Percentiles rank a stretch among this genome's conserved stretches.
phyloP scores from a whole-genome alignment of 495 filamentous ascomycete species.

The Neurospora discreta region DNA sequence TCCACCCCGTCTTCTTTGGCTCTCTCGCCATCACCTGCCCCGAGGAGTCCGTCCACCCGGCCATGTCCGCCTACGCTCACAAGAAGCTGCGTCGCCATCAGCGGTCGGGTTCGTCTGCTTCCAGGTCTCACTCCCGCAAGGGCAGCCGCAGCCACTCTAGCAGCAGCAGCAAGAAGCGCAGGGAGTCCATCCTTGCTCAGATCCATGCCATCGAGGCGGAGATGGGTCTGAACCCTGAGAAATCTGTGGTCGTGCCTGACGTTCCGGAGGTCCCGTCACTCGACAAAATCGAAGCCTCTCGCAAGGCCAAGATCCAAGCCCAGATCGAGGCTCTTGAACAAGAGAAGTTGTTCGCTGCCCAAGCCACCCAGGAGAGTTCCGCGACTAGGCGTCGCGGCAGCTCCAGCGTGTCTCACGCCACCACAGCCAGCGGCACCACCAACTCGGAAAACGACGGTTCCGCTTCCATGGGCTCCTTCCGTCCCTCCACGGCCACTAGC shows the following conservation, averaged over 20 bases:
- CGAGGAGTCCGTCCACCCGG: conserved; percentile 21
- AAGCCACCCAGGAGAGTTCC: conserved; percentile 12
- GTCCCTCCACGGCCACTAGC: neutral
- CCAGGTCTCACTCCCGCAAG: neutral
- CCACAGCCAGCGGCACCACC: neutral
- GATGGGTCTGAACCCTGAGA: neutral
- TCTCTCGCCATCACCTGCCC: conserved; percentile 20
- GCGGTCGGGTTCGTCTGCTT: neutral
- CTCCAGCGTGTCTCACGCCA: neutral
- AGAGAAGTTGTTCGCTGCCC: conserved; percentile 17
- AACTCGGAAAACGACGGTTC: neutral
- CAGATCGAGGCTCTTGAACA: conserved; percentile 27
- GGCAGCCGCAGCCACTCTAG: conserved; percentile 7
- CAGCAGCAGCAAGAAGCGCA: conserved; percentile 2
- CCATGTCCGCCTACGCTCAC: conserved; percentile 13
- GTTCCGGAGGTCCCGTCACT: neutral
- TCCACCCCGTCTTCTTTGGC: conserved; percentile 28
- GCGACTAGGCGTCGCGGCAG: conserved; percentile 1
- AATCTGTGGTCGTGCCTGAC: neutral
- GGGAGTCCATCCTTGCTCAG: conserved; percentile 8
- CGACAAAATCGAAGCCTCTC: neutral
- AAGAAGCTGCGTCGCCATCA: conserved; percentile 12
- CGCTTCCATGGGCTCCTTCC: neutral
- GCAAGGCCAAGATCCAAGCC: conserved; percentile 15
- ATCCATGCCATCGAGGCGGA: conserved; percentile 8